Evolutionary conservation across 192 early-diverging fungal genomes (phyloP).

Genomic region (Kickxella alabastrina): DNA sequence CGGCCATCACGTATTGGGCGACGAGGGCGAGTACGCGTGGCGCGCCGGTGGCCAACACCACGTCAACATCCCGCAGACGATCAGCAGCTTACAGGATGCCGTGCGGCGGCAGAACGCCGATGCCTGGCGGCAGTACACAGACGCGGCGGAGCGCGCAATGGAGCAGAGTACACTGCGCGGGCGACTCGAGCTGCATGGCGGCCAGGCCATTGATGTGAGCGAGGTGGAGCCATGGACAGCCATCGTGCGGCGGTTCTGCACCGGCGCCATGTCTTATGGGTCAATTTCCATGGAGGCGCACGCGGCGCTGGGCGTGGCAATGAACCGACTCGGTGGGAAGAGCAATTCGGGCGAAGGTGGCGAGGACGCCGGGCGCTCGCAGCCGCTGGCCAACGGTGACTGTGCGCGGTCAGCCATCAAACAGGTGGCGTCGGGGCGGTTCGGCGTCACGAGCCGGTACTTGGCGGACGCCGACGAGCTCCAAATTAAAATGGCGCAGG

Average conservation of each 20-base stretch:
- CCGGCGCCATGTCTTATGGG: conserved; percentile 98
- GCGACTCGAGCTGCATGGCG: conserved; percentile 74
- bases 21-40: conserved; percentile 97
- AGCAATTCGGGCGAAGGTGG: conserved; percentile 99
- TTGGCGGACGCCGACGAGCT: conserved; percentile 93
- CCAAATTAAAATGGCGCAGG: conserved; percentile 99
- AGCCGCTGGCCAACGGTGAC: conserved; percentile 65
- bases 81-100: conserved; percentile 92
- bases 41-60: conserved; percentile 88
- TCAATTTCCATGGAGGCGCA: conserved; percentile 95
- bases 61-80: conserved; percentile 84
- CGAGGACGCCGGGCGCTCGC: conserved; percentile 85
- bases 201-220: conserved; percentile 60
- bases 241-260: conserved; percentile 94
- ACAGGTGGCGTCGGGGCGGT: conserved; percentile 97
- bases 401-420: conserved; percentile 93
- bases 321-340: conserved; percentile 96
- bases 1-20: conserved; percentile 76
- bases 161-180: conserved; percentile 93
- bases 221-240: conserved; percentile 97
- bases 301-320: conserved; percentile 85
- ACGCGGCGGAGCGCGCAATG: conserved; percentile 73
- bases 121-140: conserved; percentile 83
- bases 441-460: conserved; percentile 95
- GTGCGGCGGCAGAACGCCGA: conserved; percentile 86